Percentiles rank a stretch among this genome's conserved stretches.
phyloP scores from a whole-genome alignment of 495 filamentous ascomycete genomes.

The Aspergillus taichungensis region DNA sequence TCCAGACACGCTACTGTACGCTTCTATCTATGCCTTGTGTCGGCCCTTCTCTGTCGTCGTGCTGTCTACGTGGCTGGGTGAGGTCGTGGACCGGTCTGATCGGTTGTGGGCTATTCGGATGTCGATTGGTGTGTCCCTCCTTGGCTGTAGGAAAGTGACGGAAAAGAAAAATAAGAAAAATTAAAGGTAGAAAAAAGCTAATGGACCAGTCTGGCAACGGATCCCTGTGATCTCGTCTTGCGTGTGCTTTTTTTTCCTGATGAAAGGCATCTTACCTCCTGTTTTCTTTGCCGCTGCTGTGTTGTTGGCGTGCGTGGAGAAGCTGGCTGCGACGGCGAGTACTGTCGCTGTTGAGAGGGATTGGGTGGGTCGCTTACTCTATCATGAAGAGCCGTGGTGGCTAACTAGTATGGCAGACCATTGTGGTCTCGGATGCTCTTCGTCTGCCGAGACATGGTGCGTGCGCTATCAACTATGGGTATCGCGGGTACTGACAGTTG shows the following conservation, averaged over 20 bases:
- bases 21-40: constrained; percentile 31
- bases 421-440: constrained; percentile 34
- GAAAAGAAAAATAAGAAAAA: constrained; percentile 2
- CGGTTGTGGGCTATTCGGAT: constrained; percentile 39
- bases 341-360: constrained; percentile 57
- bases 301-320: constrained; percentile 49
- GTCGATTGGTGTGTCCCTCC: constrained; percentile 35
- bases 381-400: not conserved
- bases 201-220: constrained; percentile 26
- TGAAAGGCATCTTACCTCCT: constrained; percentile 12
- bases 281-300: constrained; percentile 35
- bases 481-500: not conserved
- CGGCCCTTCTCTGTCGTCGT: constrained; percentile 21
- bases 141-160: not conserved
- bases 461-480: not conserved
- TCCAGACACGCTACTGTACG: constrained; percentile 43
- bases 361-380: constrained; percentile 41
- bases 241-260: constrained; percentile 19
- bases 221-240: constrained; percentile 32
- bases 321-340: constrained; percentile 45
- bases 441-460: constrained; percentile 27
- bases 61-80: constrained; percentile 38
- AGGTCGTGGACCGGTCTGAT: constrained; percentile 34
- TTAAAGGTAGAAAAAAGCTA: not conserved
- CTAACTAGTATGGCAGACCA: constrained; percentile 17